Base-by-base conservation (phyloP, 2,329 filamentous ascomycete genomes). In the Teratosphaeria nubilosa region DNA sequence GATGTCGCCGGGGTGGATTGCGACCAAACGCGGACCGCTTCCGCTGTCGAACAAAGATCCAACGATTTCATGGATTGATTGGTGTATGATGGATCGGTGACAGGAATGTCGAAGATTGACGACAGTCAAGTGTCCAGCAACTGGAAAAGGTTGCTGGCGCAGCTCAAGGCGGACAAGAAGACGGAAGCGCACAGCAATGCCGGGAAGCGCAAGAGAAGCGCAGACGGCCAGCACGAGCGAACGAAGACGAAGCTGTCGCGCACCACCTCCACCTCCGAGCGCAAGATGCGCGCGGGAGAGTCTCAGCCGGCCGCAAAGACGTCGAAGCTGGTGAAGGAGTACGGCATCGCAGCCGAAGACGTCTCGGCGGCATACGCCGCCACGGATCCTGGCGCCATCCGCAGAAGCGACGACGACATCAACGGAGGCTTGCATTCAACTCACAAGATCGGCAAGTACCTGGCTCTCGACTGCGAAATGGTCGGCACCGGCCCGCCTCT, bases 401-500 rank as follows among this genome's bases (percentile, higher is more conserved):
- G 80, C 84, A 67, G 82, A 82, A 16, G 88, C 3, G 79, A 80
- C 11, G 64, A 75, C 63, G 66, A 79, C 54, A 65, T 74, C 53
- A 78, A 79, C 62, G 71, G 72, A 62, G 76, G 77, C 57, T 67
- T 76, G 1, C 65, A 70, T 62, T 72, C 77, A 25, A 82, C 80
- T 5, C 75, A 87, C 37, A 83, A 90, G 56, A 77, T 91, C 22
- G 94, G 92, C 55, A 95, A 94, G 79, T 99, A 95, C 72, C 77
- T 99, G 50, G 88, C 89, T 22, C 83, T 99, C 53, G 94, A 99
- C 76, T 99, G 94, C 73, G 94, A 99, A 76, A 99, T 99, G 94
- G 94, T 99, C 27, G 94, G 92, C 53, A 84, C 95, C 13, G 88
- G 87, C 0, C 73, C 83, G 5, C 72, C 75, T 45, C 77, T 82